Evolutionary conservation across 257 asterid species (phyloP), one percentile per base, ranked within the genome.

Genomic region (Solanum microdontum): DNA sequence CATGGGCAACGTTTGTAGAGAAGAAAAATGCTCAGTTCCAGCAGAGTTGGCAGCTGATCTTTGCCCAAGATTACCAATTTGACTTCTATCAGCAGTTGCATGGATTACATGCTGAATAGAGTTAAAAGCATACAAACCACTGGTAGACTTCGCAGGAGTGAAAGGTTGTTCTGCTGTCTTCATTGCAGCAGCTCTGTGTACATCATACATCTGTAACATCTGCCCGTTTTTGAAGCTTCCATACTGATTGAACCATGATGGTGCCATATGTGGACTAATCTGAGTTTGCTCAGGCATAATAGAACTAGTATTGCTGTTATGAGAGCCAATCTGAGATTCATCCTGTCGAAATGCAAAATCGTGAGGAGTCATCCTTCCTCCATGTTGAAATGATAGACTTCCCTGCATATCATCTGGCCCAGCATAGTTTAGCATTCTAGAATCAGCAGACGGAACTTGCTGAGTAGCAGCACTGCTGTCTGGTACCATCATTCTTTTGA

Each of bases 181-280:
- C 76, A 85, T 62, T 33, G 90, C 58, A 37, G 91, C 70, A 83
- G 88, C 89, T 88, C 87, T 87, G 9, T 45, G 91, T 40, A 93
- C 89, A 89, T 92, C 91, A 91, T 91, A 80, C 75, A 86, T 37
- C 2, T 90, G 91, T 87, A 90, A 87, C 86, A 90, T 87, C 90
- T 91, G 96, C 86, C 95, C 96, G 85, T 93, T 94, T 89, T 90
- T 93, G n/a, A 92, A 92, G 86, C 92, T 89, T 77, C 94, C 98
- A 86, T 91, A 92, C 90, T 92, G 99, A 90, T 89, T 93, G 89
- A 94, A 94, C 98, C 97, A 93, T 32, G 98, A 93, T 72, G 98
- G 96, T 30, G 97, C 96, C 94, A 95, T 95, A 91, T 94, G 99
- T 74, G 95, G 95, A 90, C 92, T 88, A 88, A 91, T 82, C 84